These are phyloP conservation scores for Kuraishia cidri DNA, from an alignment of 805 yeast species.

Conservation along the genomic window DNA sequence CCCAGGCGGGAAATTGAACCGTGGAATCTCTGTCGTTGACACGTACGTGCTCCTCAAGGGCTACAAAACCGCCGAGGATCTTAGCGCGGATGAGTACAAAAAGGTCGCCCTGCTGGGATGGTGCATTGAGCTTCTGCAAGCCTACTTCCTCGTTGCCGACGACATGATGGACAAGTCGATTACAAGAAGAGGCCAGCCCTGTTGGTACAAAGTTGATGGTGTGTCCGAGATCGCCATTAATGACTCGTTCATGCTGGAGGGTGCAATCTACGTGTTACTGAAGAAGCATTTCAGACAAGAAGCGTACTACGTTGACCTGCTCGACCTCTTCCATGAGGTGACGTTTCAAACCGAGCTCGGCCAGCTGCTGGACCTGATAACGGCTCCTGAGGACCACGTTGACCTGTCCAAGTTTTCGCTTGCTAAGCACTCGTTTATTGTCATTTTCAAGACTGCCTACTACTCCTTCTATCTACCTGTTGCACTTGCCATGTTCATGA, in stretches of 20 bases:
- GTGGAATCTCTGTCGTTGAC: slow-evolving; percentile 94
- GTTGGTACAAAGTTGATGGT: slow-evolving; percentile 81
- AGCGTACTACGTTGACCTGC: slow-evolving; percentile 75
- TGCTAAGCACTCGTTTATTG: slow-evolving; percentile 89
- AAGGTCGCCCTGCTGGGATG: slow-evolving; percentile 88
- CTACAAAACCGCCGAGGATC: slow-evolving; percentile 44
- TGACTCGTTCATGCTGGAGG: slow-evolving; percentile 95
- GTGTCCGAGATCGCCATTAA: slow-evolving; percentile 94
- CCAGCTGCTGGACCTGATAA: slow-evolving; percentile 87
- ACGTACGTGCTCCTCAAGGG: slow-evolving; percentile 78
- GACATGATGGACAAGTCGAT: slow-evolving; percentile 97
- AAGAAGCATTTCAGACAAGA: slow-evolving; percentile 84
- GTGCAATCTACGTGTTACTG: slow-evolving; percentile 81
- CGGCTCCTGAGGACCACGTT: slow-evolving; percentile 94
- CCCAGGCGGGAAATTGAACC: slow-evolving; percentile 93
- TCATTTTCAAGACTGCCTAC: slow-evolving; percentile 94
- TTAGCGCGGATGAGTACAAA: slow-evolving; percentile 62
- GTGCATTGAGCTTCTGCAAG: slow-evolving; percentile 92
- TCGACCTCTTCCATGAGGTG: slow-evolving; percentile 94
- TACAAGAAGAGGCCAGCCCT: slow-evolving; percentile 97
- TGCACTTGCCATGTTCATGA: slow-evolving; percentile 90
- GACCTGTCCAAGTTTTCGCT: slow-evolving; percentile 83
- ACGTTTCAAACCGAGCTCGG: slow-evolving; percentile 98
- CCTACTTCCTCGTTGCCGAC: slow-evolving; percentile 94
- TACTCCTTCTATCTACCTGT: slow-evolving; percentile 97